Conservation (phyloP, 257 asterid genomes). For the Fraxinus anomala region DNA sequence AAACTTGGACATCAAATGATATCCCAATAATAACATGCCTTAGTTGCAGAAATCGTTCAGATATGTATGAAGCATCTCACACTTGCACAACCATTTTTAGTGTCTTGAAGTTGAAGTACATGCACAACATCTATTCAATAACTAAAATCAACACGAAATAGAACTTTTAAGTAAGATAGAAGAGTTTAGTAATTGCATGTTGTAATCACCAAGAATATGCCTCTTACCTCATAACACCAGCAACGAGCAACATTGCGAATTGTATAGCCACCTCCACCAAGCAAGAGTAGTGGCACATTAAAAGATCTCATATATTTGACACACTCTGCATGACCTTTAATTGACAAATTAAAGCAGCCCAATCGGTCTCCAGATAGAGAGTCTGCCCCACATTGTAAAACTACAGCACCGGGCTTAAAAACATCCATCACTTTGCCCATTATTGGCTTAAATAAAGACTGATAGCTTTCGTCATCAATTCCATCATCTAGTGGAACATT, state of each 20-base stretch:
- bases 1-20: background rate
- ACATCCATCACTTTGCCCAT: conserved; percentile 67
- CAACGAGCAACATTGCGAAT: conserved; percentile 73
- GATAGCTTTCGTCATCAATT: conserved; percentile 64
- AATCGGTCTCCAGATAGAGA: conserved; percentile 65
- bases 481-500: conserved; percentile 70
- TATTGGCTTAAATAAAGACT: conserved; percentile 60
- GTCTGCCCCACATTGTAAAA: conserved; percentile 70
- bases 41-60: conserved; percentile 5
- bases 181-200: conserved; percentile 4
- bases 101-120: background rate
- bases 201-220: background rate
- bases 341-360: conserved; percentile 67
- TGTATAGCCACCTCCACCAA: conserved; percentile 73
- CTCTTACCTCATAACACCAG: conserved; percentile 67
- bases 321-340: conserved; percentile 68
- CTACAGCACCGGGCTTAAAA: conserved; percentile 62
- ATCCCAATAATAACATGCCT: conserved; percentile 12
- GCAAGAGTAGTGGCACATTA: conserved; percentile 58
- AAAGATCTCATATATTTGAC: conserved; percentile 63
- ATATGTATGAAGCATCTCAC: background rate
- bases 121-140: background rate
- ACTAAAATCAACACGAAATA: background rate
- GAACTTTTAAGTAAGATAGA: conserved; percentile 6
- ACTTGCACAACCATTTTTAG: conserved; percentile 5